Base-by-base conservation (phyloP, 164 flowering plant genomes). In the Vitis riparia region DNA sequence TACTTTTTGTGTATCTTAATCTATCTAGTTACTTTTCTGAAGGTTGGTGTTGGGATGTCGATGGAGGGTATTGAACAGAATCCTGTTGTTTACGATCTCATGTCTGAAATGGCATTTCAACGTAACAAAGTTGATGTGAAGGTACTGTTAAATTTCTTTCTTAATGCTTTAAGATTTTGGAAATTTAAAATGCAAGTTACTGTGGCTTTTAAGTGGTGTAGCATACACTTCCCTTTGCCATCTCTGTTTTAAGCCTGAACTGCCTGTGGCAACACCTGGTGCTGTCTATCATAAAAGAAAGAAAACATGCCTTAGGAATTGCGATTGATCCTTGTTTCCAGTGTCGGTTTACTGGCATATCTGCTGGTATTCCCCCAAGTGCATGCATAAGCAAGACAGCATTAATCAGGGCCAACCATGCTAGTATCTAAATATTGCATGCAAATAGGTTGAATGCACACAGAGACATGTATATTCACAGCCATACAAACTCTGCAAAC, bases 61-160 rank as follows among this genome's bases (percentile, higher is more conserved):
- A 90, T 90, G 95, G 92, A 90, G 80, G 95, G 91, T 29, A 87
- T 88, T 63, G 91, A 90, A 69, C 91, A 90, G 71, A 90, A 90
- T 73, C 95, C 95, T 65, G 69, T 90, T 50, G 95, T 90, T 44
- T 90, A 90, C 75, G 95, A 90, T 76, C 90, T 90, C 58, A 90
- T 90, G 91, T 83, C 95, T 55, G 92, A 88, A 79, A 90, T 88
- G 95, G 86, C 91, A 72, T 90, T 90, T 81, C 89, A 68, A 57
- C 80, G 73, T 44, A 65, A 71, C 44, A 83, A 77, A 75, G 72
- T 87, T 57, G 85, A 88, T 76, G 78, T 83, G 12, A 75, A 84
- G 91, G 94, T 90, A 78, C 76, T 66, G 11, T 69, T 32, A 23
- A 55, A 4, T 50, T n/a, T 44, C n/a, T 48, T 23, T n/a, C 32